Percentiles rank a stretch among this genome's conserved stretches.
Evolutionary conservation across 805 yeast species (phyloP).

Genomic region (Starmerella apis): DNA sequence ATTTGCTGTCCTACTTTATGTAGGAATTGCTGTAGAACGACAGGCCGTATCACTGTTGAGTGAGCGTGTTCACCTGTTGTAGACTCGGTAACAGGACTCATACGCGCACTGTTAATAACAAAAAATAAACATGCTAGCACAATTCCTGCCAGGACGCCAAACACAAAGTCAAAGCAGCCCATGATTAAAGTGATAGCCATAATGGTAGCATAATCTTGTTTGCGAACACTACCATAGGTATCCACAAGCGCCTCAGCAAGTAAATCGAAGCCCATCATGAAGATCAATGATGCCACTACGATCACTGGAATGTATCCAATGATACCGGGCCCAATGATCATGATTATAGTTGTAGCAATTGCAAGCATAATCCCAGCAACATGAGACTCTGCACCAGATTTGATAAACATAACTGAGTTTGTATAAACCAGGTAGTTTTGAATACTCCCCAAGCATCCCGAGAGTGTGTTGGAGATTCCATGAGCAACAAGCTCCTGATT

Average conservation of each 20-base stretch:
- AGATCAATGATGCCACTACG: slow-evolving; percentile 89
- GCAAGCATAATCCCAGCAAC: slow-evolving; percentile 87
- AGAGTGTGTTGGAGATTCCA: slow-evolving; percentile 76
- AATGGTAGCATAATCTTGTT: slow-evolving; percentile 75
- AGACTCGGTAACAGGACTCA: slow-evolving; percentile 69
- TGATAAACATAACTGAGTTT: slow-evolving; percentile 77
- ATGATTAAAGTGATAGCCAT: slow-evolving; percentile 78
- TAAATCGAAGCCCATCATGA: slow-evolving; percentile 80
- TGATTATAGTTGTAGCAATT: slow-evolving; percentile 62
- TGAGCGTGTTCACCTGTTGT: slow-evolving; percentile 82
- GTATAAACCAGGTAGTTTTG: slow-evolving; percentile 94
- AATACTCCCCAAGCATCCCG: slow-evolving; percentile 77
- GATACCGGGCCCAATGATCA: slow-evolving; percentile 84
- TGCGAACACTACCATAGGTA: slow-evolving; percentile 63
- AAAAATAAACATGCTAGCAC: slow-evolving; percentile 88
- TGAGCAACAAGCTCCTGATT: slow-evolving; percentile 91
- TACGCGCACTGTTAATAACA: slow-evolving; percentile 80
- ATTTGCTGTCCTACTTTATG: slow-evolving; percentile 83
- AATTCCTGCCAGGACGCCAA: slow-evolving; percentile 84
- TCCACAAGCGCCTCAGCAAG: slow-evolving; percentile 78
- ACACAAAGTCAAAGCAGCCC: slow-evolving; percentile 93
- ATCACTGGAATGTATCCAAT: slow-evolving; percentile 91
- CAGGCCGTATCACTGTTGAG: slow-evolving; percentile 86
- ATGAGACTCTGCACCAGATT: slow-evolving; percentile 89
- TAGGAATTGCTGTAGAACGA: slow-evolving; percentile 75